These are phyloP conservation scores for Hypoxylon sp. DNA, from an alignment of 2,329 filamentous ascomycete genomes.

Conservation along the genomic window DNA sequence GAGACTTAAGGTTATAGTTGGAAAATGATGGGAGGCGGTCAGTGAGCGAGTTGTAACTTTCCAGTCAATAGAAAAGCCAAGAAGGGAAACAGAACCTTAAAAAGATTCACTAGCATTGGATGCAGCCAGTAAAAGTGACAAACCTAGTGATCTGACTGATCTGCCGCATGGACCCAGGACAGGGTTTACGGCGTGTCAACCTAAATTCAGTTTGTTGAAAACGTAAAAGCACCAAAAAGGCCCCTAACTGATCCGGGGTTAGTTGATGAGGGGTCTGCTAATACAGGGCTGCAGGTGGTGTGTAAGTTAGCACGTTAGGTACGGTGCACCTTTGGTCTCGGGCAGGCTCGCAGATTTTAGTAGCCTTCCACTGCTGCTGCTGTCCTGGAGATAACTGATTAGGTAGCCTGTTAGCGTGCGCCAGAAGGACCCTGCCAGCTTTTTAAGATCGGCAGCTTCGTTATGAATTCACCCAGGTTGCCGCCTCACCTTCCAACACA, in stretches of 20 bases:
- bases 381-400: slow-evolving; percentile 18
- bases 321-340: slow-evolving; percentile 17
- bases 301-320: slow-evolving; percentile 2
- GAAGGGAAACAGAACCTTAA: slow-evolving; percentile 26
- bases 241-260: slow-evolving; percentile 44
- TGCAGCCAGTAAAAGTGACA: slow-evolving; percentile 19
- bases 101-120: slow-evolving; percentile 24
- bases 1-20: slow-evolving; percentile 11
- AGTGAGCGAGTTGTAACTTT: slow-evolving; percentile 17
- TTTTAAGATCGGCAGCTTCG: slow-evolving; percentile 29
- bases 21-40: slow-evolving; percentile 32
- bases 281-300: not conserved
- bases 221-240: slow-evolving; percentile 27
- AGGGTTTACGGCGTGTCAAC: slow-evolving; percentile 33
- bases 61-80: slow-evolving; percentile 21
- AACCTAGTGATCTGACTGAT: slow-evolving; percentile 36
- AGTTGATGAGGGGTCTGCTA: slow-evolving; percentile 24
- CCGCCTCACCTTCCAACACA: slow-evolving; percentile 19
- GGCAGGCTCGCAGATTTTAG: slow-evolving; percentile 45
- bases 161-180: slow-evolving; percentile 38
- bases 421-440: slow-evolving; percentile 25
- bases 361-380: slow-evolving; percentile 17
- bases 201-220: slow-evolving; percentile 27
- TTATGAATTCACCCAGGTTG: slow-evolving; percentile 29
- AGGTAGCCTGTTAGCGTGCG: slow-evolving; percentile 23